Evolutionary conservation across 768 basidiomycete genomes (phyloP).

Genomic region (Lanmaoa rubissima): DNA sequence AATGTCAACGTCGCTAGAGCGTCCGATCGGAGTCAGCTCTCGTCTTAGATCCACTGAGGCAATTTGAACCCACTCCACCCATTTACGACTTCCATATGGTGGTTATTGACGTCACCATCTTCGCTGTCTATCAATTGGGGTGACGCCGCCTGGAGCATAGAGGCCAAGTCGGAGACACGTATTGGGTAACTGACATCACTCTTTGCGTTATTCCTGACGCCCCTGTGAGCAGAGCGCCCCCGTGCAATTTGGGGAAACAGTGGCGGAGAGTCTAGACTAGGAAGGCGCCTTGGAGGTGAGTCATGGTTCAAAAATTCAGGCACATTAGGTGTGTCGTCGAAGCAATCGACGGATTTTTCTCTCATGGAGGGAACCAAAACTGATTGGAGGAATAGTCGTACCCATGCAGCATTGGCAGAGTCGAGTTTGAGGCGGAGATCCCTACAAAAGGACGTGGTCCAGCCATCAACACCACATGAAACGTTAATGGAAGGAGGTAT

Average conservation of each 20-base stretch:
- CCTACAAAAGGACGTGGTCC: slow-evolving; percentile 19
- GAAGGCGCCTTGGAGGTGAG: slow-evolving; percentile 27
- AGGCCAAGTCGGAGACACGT: slow-evolving; percentile 27
- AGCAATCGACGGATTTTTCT: slow-evolving; percentile 10
- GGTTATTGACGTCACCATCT: slow-evolving; percentile 43
- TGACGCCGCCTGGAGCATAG: slow-evolving; percentile 23
- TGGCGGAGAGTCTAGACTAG: slow-evolving; percentile 38
- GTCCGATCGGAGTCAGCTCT: slow-evolving; percentile 6
- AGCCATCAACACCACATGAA: neutral
- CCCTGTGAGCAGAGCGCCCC: neutral
- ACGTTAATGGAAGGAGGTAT: neutral
- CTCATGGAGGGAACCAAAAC: slow-evolving; percentile 18
- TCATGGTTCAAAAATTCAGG: slow-evolving; percentile 31
- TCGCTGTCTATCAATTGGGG: slow-evolving; percentile 35
- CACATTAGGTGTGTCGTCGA: slow-evolving; percentile 17
- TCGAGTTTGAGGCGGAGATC: slow-evolving; percentile 33
- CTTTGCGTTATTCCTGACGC: neutral
- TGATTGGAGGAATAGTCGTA: slow-evolving; percentile 30
- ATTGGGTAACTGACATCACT: slow-evolving; percentile 9
- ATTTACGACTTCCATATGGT: slow-evolving; percentile 57
- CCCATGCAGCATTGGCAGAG: slow-evolving; percentile 21
- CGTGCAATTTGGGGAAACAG: slow-evolving; percentile 41
- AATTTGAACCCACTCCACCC: slow-evolving; percentile 56
- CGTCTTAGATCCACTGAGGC: neutral
- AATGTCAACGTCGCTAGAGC: slow-evolving; percentile 36